A percentile compares a stretch with the other conserved stretches of the same genome.
Conservation (phyloP, 73 alveolate species). For the Halteria grandinella region DNA sequence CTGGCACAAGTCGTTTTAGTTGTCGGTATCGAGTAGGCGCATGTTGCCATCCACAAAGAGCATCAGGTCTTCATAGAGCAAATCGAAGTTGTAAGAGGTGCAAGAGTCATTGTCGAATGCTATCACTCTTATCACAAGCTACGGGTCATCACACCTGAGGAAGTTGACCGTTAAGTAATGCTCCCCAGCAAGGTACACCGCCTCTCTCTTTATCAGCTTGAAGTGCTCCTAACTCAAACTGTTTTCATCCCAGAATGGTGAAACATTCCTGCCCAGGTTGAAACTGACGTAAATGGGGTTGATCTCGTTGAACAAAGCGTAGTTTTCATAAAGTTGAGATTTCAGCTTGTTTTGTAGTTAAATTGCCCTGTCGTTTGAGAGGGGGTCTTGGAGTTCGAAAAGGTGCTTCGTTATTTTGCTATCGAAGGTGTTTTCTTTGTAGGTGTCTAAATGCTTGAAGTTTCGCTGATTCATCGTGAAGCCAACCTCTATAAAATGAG, state of each 20-base stretch:
- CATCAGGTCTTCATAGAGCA: slow-evolving; percentile 39
- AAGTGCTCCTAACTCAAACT: slow-evolving; percentile 32
- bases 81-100: slow-evolving; percentile 21
- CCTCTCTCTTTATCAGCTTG: slow-evolving; percentile 44
- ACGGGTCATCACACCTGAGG: slow-evolving; percentile 39
- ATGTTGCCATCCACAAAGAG: slow-evolving; percentile 35
- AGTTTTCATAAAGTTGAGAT: slow-evolving; percentile 15
- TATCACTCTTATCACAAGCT: slow-evolving; percentile 15
- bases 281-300: slow-evolving; percentile 30
- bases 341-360: slow-evolving; percentile 1
- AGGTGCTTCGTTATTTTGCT: slow-evolving; percentile 3
- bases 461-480: slow-evolving; percentile 24
- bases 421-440: slow-evolving; percentile 20
- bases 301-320: slow-evolving; percentile 45
- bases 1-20: slow-evolving; percentile 17
- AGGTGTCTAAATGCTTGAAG: slow-evolving; percentile 15
- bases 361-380: slow-evolving; percentile 6
- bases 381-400: slow-evolving; percentile 41
- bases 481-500: slow-evolving; percentile 47
- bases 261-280: slow-evolving; percentile 33
- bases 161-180: slow-evolving; percentile 30
- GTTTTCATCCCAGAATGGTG: slow-evolving; percentile 37
- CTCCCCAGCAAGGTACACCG: not conserved
- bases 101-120: slow-evolving; percentile 38
- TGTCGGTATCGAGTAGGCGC: slow-evolving; percentile 26